Base-by-base conservation (phyloP, 2,329 filamentous ascomycete genomes). In the Phialophora verrucosa region DNA sequence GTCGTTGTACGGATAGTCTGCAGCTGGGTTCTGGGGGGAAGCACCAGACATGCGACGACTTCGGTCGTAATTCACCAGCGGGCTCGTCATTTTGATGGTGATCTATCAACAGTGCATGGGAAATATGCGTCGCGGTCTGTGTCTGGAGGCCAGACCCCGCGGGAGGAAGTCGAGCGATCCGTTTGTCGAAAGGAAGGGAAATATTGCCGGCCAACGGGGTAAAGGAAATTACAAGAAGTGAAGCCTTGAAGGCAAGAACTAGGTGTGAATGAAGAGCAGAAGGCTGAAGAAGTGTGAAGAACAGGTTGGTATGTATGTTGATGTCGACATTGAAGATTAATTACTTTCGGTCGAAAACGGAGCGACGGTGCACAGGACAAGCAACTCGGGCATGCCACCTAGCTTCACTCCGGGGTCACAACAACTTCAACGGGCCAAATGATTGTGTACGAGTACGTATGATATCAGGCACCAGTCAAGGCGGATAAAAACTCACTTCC, bases 21-120 rank as follows among this genome's bases (percentile, higher is more conserved):
- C 42, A 1, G 32, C 60, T 27, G 56, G 58, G 44, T 38, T 44
- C 2, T 67, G 42, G n/a, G 62, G 56, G 35, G 62, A 63, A 20
- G 66, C 66, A n/a, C 66, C 66, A 23, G 55, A 47, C 53, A 63
- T 65, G 17, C 50, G 51, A 35, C 66, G 62, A 38, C 55, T 65
- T 10, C 59, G 62, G 31, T 68, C 66, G 42, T 65, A 59, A 49
- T 68, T 68, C 56, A 63, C 54, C 38, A 63, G 49, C 12, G 62
- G 61, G 27, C 62, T 65, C 49, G 66, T 62, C 66, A 68, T 68
- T 31, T 47, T 47, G 2, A 25, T 23, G 50, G 23, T 3, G 11
- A 25, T 25, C 12, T 42, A 25, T 61, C 59, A 53, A 38, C 59
- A 61, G 31, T 25, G 31, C 59, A 61, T 61, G 49, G 49, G 49